phyloP scores from a whole-genome alignment of 2,329 filamentous ascomycete species.

The Scedosporium apiospermum region DNA sequence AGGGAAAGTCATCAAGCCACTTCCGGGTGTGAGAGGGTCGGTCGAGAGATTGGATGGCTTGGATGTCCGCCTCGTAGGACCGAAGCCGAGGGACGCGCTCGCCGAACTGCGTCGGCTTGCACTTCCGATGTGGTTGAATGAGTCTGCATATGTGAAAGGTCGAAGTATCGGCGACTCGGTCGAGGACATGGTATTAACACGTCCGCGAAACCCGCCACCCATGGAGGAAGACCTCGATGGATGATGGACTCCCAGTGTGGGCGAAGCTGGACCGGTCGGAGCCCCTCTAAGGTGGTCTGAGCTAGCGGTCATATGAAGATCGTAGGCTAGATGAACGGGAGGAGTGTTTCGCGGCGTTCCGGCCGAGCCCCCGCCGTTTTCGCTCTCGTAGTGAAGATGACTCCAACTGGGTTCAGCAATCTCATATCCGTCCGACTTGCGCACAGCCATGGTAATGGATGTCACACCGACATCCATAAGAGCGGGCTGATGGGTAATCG shows the following conservation, averaged over 20 bases:
- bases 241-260: slow-evolving; percentile 26
- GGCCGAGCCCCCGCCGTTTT: slow-evolving; percentile 12
- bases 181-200: slow-evolving; percentile 7
- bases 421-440: slow-evolving; percentile 38
- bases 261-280: slow-evolving; percentile 22
- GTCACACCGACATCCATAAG: slow-evolving; percentile 84
- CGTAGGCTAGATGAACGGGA: slow-evolving; percentile 53
- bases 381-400: slow-evolving; percentile 6
- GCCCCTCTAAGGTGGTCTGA: slow-evolving; percentile 54
- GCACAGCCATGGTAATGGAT: slow-evolving; percentile 79
- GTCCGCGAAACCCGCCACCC: slow-evolving; percentile 10
- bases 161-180: slow-evolving; percentile 18
- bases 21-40: slow-evolving; percentile 3
- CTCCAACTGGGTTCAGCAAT: slow-evolving; percentile 13
- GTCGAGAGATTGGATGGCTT: slow-evolving; percentile 1
- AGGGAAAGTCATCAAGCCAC: slow-evolving; percentile 11
- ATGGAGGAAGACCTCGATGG: slow-evolving; percentile 12
- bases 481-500: slow-evolving; percentile 83
- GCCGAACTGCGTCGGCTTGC: slow-evolving; percentile 35
- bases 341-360: slow-evolving; percentile 9
- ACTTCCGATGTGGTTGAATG: slow-evolving; percentile 23
- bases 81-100: slow-evolving; percentile 22
- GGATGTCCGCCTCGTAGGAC: not conserved
- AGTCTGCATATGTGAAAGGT: slow-evolving; percentile 28
- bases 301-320: slow-evolving; percentile 64